Percentiles rank a stretch among this genome's conserved stretches.
phyloP scores from a whole-genome alignment of 78 protist species.

The Paulinella micropora region DNA sequence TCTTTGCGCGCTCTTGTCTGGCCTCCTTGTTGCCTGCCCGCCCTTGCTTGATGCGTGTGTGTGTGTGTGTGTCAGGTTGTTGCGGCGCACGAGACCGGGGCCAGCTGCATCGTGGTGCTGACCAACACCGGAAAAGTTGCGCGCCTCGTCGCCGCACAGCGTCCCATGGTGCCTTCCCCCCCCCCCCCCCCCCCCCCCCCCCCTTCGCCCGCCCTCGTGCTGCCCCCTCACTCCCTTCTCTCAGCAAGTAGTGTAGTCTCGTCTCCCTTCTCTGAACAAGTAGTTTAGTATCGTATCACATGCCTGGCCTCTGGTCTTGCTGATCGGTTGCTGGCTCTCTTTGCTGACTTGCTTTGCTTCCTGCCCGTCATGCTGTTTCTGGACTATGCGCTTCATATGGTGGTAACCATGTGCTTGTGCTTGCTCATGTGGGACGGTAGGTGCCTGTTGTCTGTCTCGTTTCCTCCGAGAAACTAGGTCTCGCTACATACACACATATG shows the following conservation, averaged over 20 bases:
- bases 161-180: conserved; percentile 25
- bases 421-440: not conserved
- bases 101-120: conserved; percentile 14
- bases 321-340: too few species aligned
- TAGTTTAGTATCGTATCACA: too few species aligned
- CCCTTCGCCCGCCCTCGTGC: too few species aligned
- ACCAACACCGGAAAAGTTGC: conserved; percentile 32
- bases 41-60: too few species aligned
- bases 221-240: too few species aligned
- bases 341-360: too few species aligned
- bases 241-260: too few species aligned
- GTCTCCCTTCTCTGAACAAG: too few species aligned
- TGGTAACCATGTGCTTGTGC: not conserved
- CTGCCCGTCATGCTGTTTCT: not conserved
- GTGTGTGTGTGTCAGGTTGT: not conserved
- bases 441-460: not conserved
- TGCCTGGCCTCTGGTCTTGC: too few species aligned
- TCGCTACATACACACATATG: not conserved
- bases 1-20: too few species aligned
- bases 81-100: not conserved
- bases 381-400: not conserved
- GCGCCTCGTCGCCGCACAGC: conserved; percentile 14
- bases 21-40: too few species aligned
- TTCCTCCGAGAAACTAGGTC: not conserved
- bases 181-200: too few species aligned